Percentiles rank a stretch among this genome's conserved stretches.
Conservation (phyloP, 169 alveolate genomes). For the Plasmodium berghei region DNA sequence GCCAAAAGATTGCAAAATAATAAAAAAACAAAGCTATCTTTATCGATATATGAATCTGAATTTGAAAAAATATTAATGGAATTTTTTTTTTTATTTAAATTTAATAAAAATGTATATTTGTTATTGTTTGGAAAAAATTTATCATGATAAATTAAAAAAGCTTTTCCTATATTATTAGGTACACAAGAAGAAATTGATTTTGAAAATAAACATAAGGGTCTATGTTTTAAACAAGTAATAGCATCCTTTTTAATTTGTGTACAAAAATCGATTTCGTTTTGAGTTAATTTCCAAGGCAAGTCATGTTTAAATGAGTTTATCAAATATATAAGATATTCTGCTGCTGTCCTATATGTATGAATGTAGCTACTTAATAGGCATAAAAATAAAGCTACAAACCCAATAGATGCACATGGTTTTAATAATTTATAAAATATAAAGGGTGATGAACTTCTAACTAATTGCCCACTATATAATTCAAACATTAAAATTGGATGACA, state of each 20-base stretch:
- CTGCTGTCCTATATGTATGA: conserved; percentile 59
- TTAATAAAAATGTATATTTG: conserved; percentile 11
- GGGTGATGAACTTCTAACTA: conserved; percentile 79
- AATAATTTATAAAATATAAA: conserved; percentile 79
- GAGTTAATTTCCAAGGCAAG: conserved; percentile 81
- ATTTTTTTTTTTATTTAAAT: conserved; percentile 6
- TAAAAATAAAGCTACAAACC: conserved; percentile 79
- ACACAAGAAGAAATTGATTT: conserved; percentile 51
- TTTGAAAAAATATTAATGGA: conserved; percentile 28
- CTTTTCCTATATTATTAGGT: conserved; percentile 73
- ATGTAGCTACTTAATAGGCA: conserved; percentile 80
- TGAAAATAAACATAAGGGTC: conserved; percentile 80
- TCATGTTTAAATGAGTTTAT: conserved; percentile 76
- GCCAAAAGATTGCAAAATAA: conserved; percentile 62
- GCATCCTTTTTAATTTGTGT: conserved; percentile 18
- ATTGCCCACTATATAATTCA: conserved; percentile 82
- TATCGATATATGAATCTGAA: conserved; percentile 42
- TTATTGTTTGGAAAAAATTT: conserved; percentile 54
- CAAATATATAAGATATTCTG: conserved; percentile 82
- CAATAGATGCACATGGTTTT: conserved; percentile 82
- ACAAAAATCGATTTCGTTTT: conserved; percentile 75
- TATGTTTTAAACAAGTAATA: conserved; percentile 36
- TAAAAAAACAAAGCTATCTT: conserved; percentile 27
- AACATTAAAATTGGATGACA: conserved; percentile 84
- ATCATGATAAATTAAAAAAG: conserved; percentile 42